Base-by-base conservation (phyloP, 352 stramenopile genomes). In the Blastocystis sp. region DNA sequence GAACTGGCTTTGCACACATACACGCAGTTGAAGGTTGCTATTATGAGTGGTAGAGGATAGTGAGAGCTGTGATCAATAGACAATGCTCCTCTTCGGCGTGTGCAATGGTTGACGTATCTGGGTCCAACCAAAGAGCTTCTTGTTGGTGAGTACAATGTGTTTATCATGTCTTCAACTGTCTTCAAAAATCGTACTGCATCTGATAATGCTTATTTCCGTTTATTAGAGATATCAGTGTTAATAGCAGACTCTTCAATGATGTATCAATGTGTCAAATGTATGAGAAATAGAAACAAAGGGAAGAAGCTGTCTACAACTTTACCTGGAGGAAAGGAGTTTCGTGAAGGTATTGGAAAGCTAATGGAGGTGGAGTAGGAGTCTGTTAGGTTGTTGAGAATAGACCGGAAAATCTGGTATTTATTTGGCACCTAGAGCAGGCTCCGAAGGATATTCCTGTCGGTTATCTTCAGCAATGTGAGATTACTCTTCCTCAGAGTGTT, bases 141-240 rank as follows among this genome's bases (percentile, higher is more conserved):
- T 43, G 46, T 65, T 11, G 71, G 71, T 5, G 71, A 83, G 49
- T 83, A 65, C 71, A 83, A 66, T 49, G 54, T 83, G 24, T 51
- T 83, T 16, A 54, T 83, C 12, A 65, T 83, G 42, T 51, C 49
- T 11, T 54, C 58, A 29, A n/a, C 49, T 16, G 71, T 49, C 5
- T 83, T 66, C 49, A 29, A 39, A 4, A 27, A 7, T 35, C 49
- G 51, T n/a, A 67, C n/a, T 27, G 46, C 27, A 12, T 14, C 43
- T 4, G 71, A 83, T n/a, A 83, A 65, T 51, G 43, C 46, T 19
- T 83, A 83, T 27, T 42, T 83, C 51, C 49, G 52, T 24, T 14
- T 42, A 12, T 37, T 83, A 16, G 51, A 59, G 21, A 66, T 46
- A 4, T 65, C 71, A 1, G 27, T 83, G 24, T n/a, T 83, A n/a